Base-by-base conservation (phyloP, 805 yeast species). In the Hermanozyma aechmeae region DNA sequence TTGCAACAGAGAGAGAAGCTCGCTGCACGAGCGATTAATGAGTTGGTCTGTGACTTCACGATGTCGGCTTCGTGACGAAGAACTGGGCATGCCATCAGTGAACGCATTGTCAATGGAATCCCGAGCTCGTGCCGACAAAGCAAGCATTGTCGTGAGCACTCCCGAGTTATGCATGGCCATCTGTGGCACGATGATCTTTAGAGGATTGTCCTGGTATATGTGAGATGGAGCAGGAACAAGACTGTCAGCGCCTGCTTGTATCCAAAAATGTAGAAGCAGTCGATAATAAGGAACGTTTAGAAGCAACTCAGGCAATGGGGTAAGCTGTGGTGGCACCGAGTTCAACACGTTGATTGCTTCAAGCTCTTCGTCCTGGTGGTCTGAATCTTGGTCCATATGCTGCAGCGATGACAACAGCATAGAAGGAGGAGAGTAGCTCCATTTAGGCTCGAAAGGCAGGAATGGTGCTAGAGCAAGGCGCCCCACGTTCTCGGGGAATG, bases 171-270 rank as follows among this genome's bases (percentile, higher is more conserved):
- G 61, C 64, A 76, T 57, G 1, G 89, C 85, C 67, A 81, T 62
- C 40, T 69, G 71, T 0, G 92, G 89, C 9, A 82, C 50, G 6
- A 78, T 56, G 9, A 65, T 65, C 35, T 68, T 66, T 53, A 79
- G 80, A 0, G 93, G 93, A 40, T 79, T 76, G 11, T 70, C 73
- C 13, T 52, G 57, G 42, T 76, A 76, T 2, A 66, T 43, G 6
- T 58, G 46, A 3, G 68, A 58, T 7, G 83, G 83, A 0, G 81
- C 76, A 0, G 87, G 86, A 5, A 77, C 82, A 13, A 80, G 58
- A 15, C 67, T 56, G 21, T 62, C 63, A 2, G 87, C 71, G 0
- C 83, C 79, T 10, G 71, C 69, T 28, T 73, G 61, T 6, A 73
- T 52, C 61, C 71, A 82, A 37, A 76, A 76, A 36, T 75, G 74